Evolutionary conservation across 2,329 filamentous ascomycete genomes (phyloP).

Genomic region (Fusarium equiseti): DNA sequence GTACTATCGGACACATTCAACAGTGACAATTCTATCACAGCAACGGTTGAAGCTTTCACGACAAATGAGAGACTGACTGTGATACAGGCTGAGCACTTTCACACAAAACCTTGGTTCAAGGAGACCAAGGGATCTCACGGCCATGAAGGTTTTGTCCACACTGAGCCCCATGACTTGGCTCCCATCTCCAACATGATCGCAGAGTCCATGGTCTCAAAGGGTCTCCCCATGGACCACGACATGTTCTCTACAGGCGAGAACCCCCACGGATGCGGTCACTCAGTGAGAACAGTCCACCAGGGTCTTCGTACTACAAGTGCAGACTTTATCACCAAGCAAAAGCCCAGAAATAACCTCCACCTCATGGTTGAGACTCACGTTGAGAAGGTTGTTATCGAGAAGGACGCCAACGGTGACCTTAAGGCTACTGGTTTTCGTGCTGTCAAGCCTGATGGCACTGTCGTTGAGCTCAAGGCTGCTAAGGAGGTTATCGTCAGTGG

Average conservation of each 20-base stretch:
- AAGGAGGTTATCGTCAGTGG: constrained; percentile 58
- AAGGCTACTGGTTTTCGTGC: constrained; percentile 59
- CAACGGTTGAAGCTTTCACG: not conserved
- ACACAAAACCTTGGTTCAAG: constrained; percentile 68
- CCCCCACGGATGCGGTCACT: constrained; percentile 68
- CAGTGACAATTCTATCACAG: not conserved
- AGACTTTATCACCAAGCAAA: constrained; percentile 61
- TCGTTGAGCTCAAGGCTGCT: constrained; percentile 54
- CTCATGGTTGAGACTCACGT: constrained; percentile 63
- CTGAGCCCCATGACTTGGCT: constrained; percentile 68
- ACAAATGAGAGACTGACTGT: not conserved
- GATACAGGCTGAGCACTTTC: constrained; percentile 65
- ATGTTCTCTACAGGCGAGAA: constrained; percentile 67
- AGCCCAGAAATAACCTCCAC: constrained; percentile 58
- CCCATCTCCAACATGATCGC: constrained; percentile 68
- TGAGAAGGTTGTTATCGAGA: constrained; percentile 64
- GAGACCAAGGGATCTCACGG: constrained; percentile 62
- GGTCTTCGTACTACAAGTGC: constrained; percentile 66
- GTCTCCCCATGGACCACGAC: constrained; percentile 66
- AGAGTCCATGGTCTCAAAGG: constrained; percentile 66
- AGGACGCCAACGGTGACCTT: constrained; percentile 49
- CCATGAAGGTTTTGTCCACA: constrained; percentile 64
- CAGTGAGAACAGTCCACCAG: constrained; percentile 63
- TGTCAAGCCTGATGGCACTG: constrained; percentile 57
- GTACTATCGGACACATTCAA: not conserved